Conservation (phyloP, 768 basidiomycete species). For the Glaciozyma antarctica region DNA sequence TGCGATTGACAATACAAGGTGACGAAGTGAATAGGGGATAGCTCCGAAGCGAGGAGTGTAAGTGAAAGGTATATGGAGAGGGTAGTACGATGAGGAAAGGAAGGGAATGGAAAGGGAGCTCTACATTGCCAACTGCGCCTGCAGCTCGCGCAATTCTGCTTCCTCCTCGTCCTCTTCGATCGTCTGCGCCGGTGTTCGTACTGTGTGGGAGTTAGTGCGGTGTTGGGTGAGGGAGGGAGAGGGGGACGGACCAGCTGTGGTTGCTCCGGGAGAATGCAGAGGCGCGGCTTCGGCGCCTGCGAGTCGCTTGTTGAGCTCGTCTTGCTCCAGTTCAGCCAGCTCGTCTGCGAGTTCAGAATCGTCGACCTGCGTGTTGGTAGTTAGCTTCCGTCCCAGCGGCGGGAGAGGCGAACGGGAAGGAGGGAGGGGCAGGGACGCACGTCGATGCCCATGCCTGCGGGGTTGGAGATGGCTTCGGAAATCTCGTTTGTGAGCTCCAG, state of each 20-base stretch:
- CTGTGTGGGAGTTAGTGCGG: slow-evolving; percentile 29
- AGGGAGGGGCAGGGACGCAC: slow-evolving; percentile 50
- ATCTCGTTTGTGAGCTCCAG: slow-evolving; percentile 88
- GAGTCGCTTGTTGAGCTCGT: slow-evolving; percentile 72
- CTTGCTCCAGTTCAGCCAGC: slow-evolving; percentile 78
- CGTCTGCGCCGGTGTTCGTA: slow-evolving; percentile 37
- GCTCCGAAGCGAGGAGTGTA: too few species aligned
- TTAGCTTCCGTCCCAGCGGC: background rate
- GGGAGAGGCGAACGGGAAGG: background rate
- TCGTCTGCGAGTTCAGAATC: slow-evolving; percentile 72
- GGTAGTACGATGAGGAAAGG: too few species aligned
- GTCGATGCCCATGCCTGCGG: slow-evolving; percentile 55
- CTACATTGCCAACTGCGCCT: slow-evolving; percentile 44
- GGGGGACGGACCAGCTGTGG: slow-evolving; percentile 9
- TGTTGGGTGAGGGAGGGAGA: background rate
- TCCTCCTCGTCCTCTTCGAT: slow-evolving; percentile 83
- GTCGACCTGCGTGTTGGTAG: slow-evolving; percentile 21
- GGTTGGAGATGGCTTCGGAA: slow-evolving; percentile 72
- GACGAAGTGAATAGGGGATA: too few species aligned
- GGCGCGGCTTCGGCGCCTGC: slow-evolving; percentile 82
- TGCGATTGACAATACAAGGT: too few species aligned
- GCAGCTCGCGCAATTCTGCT: slow-evolving; percentile 73
- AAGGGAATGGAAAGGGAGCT: background rate
- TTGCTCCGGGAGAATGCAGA: slow-evolving; percentile 59
- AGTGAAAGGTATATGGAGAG: too few species aligned